These are phyloP conservation scores for Aphanomyces invadans DNA, from an alignment of 352 stramenopile genomes.

Conservation along the genomic window DNA sequence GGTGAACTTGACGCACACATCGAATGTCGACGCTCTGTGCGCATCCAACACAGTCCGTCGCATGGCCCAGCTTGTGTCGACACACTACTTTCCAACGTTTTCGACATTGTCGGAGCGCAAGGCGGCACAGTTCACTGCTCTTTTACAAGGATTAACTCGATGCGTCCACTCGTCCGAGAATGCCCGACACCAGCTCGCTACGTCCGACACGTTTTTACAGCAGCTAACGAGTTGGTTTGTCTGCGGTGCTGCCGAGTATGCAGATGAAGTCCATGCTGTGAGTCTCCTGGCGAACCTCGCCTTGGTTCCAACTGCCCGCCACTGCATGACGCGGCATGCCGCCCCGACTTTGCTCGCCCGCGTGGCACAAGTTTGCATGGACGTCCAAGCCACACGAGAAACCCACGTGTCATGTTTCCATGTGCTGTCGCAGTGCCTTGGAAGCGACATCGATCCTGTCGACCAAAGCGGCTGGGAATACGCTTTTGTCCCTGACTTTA, in stretches of 20 bases:
- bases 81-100: constrained; percentile 1
- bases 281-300: neutral
- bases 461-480: constrained; percentile 5
- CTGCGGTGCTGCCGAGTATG: neutral
- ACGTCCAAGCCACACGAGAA: neutral
- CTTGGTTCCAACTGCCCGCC: neutral
- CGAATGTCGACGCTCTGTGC: neutral
- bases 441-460: constrained; percentile 4
- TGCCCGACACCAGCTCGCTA: neutral
- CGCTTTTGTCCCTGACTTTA: neutral
- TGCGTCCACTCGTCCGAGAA: neutral
- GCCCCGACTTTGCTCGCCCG: neutral
- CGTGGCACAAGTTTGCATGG: neutral
- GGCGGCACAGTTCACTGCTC: neutral
- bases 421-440: neutral
- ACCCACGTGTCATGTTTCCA: neutral
- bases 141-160: neutral
- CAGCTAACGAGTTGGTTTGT: constrained; percentile 1
- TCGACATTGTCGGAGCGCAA: neutral
- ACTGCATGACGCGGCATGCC: neutral
- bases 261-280: neutral
- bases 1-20: neutral
- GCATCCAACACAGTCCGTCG: neutral
- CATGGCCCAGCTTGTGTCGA: neutral
- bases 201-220: neutral